These are phyloP conservation scores for Pythium graminicola DNA, from an alignment of 352 stramenopile genomes.

Conservation along the genomic window DNA sequence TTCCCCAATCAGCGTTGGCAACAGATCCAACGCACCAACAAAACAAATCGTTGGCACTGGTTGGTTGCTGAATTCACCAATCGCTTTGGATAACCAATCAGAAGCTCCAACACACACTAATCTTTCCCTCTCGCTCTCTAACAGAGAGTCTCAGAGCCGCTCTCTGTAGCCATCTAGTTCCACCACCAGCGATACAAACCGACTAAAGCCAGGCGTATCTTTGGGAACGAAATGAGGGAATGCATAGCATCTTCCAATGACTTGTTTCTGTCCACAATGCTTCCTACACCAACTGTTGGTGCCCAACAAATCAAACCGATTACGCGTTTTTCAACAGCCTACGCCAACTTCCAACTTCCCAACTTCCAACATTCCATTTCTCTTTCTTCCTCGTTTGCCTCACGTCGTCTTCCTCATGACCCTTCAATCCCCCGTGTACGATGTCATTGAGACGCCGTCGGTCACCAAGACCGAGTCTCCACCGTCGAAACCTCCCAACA, in stretches of 20 bases:
- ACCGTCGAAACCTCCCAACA: no score
- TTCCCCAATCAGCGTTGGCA: not conserved
- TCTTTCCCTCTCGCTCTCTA: not conserved
- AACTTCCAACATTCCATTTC: not conserved
- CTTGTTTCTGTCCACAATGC: not conserved
- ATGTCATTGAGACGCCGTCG: conserved; percentile 23
- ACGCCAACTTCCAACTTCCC: not conserved
- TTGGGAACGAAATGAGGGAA: not conserved
- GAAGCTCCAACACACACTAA: not conserved
- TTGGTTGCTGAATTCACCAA: not conserved
- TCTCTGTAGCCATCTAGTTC: conserved; percentile 5
- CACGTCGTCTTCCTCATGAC: no score
- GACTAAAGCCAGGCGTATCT: not conserved
- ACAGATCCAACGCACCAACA: conserved; percentile 2
- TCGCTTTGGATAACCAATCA: not conserved
- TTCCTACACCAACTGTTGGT: not conserved
- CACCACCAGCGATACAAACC: no score
- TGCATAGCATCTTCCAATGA: no score
- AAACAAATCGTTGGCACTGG: not conserved
- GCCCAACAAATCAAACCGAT: not conserved
- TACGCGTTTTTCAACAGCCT: not conserved
- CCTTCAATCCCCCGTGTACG: conserved; percentile 15
- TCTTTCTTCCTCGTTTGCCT: not conserved
- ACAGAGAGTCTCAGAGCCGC: not conserved
- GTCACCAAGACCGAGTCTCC: not conserved